These are phyloP conservation scores for Elsinoe batatas DNA, from an alignment of 2,329 filamentous ascomycete species.

Conservation along the genomic window DNA sequence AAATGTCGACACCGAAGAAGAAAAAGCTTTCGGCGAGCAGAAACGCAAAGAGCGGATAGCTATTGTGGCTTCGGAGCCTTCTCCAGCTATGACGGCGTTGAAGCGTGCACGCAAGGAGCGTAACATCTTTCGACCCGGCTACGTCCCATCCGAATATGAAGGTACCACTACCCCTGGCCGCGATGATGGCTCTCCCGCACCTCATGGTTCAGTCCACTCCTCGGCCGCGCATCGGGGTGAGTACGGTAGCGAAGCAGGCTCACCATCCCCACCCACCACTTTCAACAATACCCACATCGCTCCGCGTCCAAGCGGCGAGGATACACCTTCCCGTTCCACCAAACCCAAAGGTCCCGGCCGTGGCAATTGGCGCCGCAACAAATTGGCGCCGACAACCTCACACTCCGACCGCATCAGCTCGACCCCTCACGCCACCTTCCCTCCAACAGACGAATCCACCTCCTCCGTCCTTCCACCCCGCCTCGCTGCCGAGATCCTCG, in stretches of 20 bases:
- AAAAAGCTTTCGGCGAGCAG: constrained; percentile 58
- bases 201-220: constrained; percentile 17
- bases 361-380: constrained; percentile 40
- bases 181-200: constrained; percentile 31
- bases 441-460: constrained; percentile 14
- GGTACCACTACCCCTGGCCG: constrained; percentile 30
- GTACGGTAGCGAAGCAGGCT: constrained; percentile 38
- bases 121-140: constrained; percentile 16
- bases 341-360: constrained; percentile 35
- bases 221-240: constrained; percentile 7
- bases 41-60: constrained; percentile 63
- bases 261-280: constrained; percentile 32
- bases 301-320: constrained; percentile 39
- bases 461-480: constrained; percentile 19
- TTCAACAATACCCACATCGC: constrained; percentile 36
- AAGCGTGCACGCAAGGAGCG: constrained; percentile 36
- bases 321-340: constrained; percentile 26
- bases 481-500: constrained; percentile 10
- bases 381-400: constrained; percentile 14
- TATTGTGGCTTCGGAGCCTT: constrained; percentile 67
- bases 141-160: constrained; percentile 29
- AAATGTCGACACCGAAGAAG: constrained; percentile 64
- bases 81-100: constrained; percentile 49
- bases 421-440: not conserved
- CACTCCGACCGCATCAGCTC: constrained; percentile 26